Conservation (phyloP, 1,284 basidiomycete species). For the Uromyces viciae-fabae region DNA sequence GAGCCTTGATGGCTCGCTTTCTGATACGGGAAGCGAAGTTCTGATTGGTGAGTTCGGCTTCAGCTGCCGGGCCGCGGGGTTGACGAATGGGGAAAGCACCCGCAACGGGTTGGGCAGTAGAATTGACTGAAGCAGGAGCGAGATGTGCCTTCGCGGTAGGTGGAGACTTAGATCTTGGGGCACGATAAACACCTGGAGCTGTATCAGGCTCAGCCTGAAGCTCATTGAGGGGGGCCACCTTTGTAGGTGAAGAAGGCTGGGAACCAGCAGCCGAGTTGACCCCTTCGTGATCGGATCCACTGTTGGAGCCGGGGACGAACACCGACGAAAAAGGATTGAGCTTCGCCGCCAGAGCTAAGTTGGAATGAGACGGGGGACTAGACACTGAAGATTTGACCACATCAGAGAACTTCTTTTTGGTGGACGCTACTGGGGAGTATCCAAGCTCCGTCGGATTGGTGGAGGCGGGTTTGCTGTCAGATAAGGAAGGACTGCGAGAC, state of each 20-base stretch:
- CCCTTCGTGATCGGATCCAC: background rate
- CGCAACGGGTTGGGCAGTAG: background rate
- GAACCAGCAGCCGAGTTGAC: background rate
- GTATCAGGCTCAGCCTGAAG: background rate
- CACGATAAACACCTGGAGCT: slow-evolving; percentile 7
- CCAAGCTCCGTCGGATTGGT: background rate
- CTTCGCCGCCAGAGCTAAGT: background rate
- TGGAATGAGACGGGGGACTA: background rate
- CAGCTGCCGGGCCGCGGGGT: slow-evolving; percentile 39
- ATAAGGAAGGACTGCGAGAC: background rate
- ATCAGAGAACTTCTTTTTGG: slow-evolving; percentile 39
- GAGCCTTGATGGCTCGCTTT: slow-evolving; percentile 37
- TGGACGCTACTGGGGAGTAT: background rate
- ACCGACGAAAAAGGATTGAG: slow-evolving; percentile 39
- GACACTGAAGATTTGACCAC: slow-evolving; percentile 19
- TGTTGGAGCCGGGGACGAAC: slow-evolving; percentile 23
- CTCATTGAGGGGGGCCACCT: background rate
- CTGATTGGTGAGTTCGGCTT: slow-evolving; percentile 43
- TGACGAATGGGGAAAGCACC: slow-evolving; percentile 38
- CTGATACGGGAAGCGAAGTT: slow-evolving; percentile 42
- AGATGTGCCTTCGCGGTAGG: background rate
- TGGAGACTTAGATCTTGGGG: slow-evolving; percentile 25
- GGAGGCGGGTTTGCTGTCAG: background rate
- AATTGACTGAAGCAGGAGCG: too few relatives aligned
- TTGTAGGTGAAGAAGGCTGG: background rate